These are phyloP conservation scores for Fusarium floridanum DNA, from an alignment of 2,329 filamentous ascomycete genomes.

Conservation along the genomic window DNA sequence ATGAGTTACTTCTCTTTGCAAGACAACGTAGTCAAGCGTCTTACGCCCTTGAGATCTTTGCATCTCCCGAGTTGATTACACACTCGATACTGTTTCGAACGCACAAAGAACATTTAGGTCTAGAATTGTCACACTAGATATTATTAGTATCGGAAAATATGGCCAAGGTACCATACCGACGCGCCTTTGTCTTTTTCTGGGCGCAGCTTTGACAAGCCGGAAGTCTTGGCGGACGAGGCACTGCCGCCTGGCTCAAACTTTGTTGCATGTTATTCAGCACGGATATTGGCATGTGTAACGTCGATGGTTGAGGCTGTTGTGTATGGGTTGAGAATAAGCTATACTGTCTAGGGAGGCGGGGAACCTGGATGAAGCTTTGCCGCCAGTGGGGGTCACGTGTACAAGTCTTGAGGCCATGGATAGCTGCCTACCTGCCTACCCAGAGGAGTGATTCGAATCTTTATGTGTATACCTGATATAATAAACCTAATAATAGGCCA, in stretches of 20 bases:
- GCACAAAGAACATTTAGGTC: constrained; percentile 16
- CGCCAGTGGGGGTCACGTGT: not conserved
- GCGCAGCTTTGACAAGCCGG: constrained; percentile 28
- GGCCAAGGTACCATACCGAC: not conserved
- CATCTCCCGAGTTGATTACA: not conserved
- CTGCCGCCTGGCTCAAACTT: not conserved
- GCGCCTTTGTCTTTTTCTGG: constrained; percentile 20
- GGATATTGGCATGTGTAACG: not conserved
- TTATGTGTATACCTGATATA: not conserved
- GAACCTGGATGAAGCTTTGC: not conserved
- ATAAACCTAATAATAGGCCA: not conserved
- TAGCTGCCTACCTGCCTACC: not conserved
- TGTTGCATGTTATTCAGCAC: not conserved
- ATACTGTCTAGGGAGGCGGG: not conserved
- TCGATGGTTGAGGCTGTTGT: not conserved
- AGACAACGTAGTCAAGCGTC: fast-evolving
- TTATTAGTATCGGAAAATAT: not conserved
- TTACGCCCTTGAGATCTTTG: constrained; percentile 13
- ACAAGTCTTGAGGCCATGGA: not conserved
- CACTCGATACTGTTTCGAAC: constrained; percentile 12
- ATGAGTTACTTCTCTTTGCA: not conserved
- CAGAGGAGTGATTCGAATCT: not conserved
- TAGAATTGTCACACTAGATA: constrained; percentile 15
- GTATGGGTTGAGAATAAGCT: not conserved
- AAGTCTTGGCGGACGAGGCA: constrained; percentile 9